These are phyloP conservation scores for Endoconidiophora polonica DNA, from an alignment of 2,329 filamentous ascomycete genomes.

Conservation along the genomic window DNA sequence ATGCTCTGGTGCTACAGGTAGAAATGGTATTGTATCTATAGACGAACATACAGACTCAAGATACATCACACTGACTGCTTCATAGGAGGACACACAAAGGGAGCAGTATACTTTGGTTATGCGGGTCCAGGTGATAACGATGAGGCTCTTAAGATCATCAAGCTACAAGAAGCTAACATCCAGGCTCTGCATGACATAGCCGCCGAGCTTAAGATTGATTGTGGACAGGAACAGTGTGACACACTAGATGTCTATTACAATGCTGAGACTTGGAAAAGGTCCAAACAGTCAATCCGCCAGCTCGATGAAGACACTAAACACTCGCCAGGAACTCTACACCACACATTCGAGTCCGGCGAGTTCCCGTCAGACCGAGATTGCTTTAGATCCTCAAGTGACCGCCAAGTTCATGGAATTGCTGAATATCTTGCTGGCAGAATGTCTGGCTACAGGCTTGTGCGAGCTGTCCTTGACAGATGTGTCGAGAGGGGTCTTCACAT, in stretches of 20 bases:
- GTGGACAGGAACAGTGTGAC: conserved; percentile 11
- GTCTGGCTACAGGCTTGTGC: conserved; percentile 10
- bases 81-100: conserved; percentile 12
- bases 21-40: conserved; percentile 18
- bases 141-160: conserved; percentile 11
- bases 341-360: neutral
- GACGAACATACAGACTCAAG: neutral
- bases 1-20: conserved; percentile 21
- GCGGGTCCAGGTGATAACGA: conserved; percentile 1
- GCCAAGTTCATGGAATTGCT: conserved; percentile 4
- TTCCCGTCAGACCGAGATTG: conserved; percentile 2
- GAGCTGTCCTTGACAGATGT: conserved; percentile 7
- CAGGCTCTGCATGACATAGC: conserved; percentile 11
- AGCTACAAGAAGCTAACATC: conserved; percentile 13
- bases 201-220: conserved; percentile 10
- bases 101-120: conserved; percentile 8
- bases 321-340: neutral
- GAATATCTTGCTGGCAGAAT: conserved; percentile 11
- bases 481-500: conserved; percentile 8
- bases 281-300: conserved; percentile 4
- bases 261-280: conserved; percentile 3
- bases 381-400: neutral
- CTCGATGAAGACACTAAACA: conserved; percentile 2
- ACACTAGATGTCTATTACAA: conserved; percentile 10
- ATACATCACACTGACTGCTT: neutral